Evolutionary conservation across 306 rosid species (phyloP), one percentile per base, ranked within the genome.

Genomic region (Oxytropis ochrocephala): DNA sequence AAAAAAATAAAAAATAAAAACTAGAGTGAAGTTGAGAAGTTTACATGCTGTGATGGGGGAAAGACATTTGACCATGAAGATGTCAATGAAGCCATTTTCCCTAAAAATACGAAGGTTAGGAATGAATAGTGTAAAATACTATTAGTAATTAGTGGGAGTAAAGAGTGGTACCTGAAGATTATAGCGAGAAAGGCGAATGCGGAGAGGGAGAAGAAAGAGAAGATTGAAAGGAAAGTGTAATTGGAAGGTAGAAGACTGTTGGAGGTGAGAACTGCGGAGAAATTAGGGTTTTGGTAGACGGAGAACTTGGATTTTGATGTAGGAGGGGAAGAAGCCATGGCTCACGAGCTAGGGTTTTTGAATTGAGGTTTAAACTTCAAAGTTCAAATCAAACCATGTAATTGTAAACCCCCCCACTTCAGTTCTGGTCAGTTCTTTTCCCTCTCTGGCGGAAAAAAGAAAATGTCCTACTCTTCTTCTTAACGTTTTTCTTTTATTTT

Each of bases 241-340:
- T 79, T 85, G 19, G 96, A 81, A 78, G 97, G 97, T 8, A 77
- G 96, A 51, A 91, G 70, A 59, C 99, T 91, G 60, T 67, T 85
- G 75, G 95, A 80, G 21, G 96, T 94, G 47, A 94, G 92, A 11
- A 87, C 92, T 2, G 95, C 88, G 4, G 97, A 94, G 8, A 91
- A 73, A 2, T 88, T 53, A 67, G 89, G 88, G 76, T 91, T 88
- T 78, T 91, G 96, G 33, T 94, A 91, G 4, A 88, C 91, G 0
- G 81, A 51, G 85, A 91, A 94, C 75, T 90, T 90, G 53, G 79
- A 70, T 78, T 86, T 93, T 38, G 77, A 61, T 42, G 82, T 47
- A 56, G 90, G 75, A 43, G 76, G 60, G 21, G 71, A 66, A 72
- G 77, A 77, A 57, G 76, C 76, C 75, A 76, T 82, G 48, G 35